phyloP scores from a whole-genome alignment of 352 stramenopile genomes.

The Phytophthora foliorum region DNA sequence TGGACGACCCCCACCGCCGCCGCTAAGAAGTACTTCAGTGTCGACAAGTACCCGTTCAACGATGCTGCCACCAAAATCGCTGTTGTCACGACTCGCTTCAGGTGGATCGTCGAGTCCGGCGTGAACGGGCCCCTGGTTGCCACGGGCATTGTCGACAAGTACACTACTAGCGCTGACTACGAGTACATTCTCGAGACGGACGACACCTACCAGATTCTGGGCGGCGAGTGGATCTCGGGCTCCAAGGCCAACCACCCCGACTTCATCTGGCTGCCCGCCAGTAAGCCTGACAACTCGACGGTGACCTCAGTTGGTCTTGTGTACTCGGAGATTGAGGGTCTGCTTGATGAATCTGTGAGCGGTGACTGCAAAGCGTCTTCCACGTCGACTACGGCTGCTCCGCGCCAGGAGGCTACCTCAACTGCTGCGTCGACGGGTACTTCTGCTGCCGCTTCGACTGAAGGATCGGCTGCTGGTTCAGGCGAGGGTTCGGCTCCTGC shows the following conservation, averaged over 20 bases:
- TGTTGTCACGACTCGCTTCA: conserved; percentile 66
- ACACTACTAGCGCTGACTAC: conserved; percentile 68
- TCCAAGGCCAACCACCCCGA: conserved; percentile 71
- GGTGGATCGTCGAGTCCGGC: conserved; percentile 65
- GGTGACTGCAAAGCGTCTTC: conserved; percentile 30
- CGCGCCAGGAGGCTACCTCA: conserved; percentile 1
- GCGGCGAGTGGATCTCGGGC: conserved; percentile 70
- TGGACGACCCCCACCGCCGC: conserved; percentile 50
- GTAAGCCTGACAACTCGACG: conserved; percentile 45
- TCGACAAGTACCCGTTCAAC: conserved; percentile 74
- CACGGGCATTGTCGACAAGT: conserved; percentile 53
- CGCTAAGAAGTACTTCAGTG: conserved; percentile 56
- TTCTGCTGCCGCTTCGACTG: background rate
- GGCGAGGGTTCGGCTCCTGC: background rate
- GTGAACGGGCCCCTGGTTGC: conserved; percentile 63
- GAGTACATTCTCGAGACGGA: conserved; percentile 80
- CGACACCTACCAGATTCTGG: conserved; percentile 67
- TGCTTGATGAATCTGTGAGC: conserved; percentile 47
- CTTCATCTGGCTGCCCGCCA: conserved; percentile 76
- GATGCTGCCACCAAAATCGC: conserved; percentile 57
- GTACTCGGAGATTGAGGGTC: conserved; percentile 58
- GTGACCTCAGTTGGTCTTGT: conserved; percentile 56
- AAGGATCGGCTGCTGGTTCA: background rate
- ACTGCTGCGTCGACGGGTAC: conserved; percentile 14
- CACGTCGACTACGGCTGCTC: background rate